phyloP scores from a whole-genome alignment of 2,329 filamentous ascomycete species.

The Chrysoporthe austroafricana region DNA sequence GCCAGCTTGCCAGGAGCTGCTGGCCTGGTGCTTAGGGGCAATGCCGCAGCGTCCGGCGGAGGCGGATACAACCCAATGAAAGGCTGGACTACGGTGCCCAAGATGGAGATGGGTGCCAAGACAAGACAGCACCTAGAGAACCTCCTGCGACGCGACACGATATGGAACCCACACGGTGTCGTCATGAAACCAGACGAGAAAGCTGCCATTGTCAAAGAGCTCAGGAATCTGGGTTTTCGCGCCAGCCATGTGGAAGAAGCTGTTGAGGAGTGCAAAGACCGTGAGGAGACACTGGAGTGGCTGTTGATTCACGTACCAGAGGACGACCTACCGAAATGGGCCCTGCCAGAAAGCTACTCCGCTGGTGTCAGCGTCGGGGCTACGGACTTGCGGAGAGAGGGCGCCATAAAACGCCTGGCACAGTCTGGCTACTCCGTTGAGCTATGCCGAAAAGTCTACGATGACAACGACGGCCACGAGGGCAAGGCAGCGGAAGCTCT shows the following conservation, averaged over 20 bases:
- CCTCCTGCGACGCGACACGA: slow-evolving; percentile 74
- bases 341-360: slow-evolving; percentile 86
- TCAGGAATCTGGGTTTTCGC: slow-evolving; percentile 83
- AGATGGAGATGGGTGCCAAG: slow-evolving; percentile 88
- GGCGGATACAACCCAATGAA: slow-evolving; percentile 58
- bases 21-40: slow-evolving; percentile 56
- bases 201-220: slow-evolving; percentile 68
- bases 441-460: slow-evolving; percentile 77
- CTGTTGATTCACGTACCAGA: slow-evolving; percentile 95
- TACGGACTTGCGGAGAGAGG: slow-evolving; percentile 79
- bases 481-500: slow-evolving; percentile 76
- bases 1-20: slow-evolving; percentile 64
- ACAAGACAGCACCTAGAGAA: slow-evolving; percentile 80
- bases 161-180: slow-evolving; percentile 85
- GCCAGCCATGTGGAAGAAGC: slow-evolving; percentile 88
- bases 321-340: slow-evolving; percentile 92
- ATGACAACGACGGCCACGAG: slow-evolving; percentile 73
- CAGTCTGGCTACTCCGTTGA: slow-evolving; percentile 84
- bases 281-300: slow-evolving; percentile 94
- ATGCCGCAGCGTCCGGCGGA: slow-evolving; percentile 39
- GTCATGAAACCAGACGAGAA: slow-evolving; percentile 63
- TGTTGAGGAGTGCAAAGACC: slow-evolving; percentile 82
- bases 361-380: slow-evolving; percentile 87
- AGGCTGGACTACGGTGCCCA: slow-evolving; percentile 83
- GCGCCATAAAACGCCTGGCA: slow-evolving; percentile 78